Conservation (phyloP, 2,329 filamentous ascomycete genomes). For the Teratosphaeria destructans region DNA sequence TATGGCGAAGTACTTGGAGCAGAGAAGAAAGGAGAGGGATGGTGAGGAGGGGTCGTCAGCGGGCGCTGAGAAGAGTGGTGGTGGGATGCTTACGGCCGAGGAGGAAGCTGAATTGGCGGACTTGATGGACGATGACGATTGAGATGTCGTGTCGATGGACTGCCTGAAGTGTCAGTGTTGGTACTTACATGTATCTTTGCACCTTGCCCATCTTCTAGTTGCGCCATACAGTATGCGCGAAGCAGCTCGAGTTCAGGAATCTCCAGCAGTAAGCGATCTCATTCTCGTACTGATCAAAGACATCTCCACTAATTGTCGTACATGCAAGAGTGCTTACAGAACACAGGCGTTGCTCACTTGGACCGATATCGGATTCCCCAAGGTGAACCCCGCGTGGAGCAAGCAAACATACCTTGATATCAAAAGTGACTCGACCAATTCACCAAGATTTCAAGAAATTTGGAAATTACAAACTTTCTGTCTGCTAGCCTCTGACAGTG, state of each 20-base stretch:
- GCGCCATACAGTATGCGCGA: slow-evolving; percentile 4
- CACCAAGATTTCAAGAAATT: too few relatives aligned
- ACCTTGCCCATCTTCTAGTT: slow-evolving; percentile 5
- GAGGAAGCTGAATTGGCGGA: slow-evolving; percentile 90
- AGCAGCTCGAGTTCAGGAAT: background rate
- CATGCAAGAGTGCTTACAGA: too few relatives aligned
- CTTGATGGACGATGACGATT: slow-evolving; percentile 62
- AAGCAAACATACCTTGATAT: background rate
- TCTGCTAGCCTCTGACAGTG: background rate
- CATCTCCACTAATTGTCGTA: too few relatives aligned
- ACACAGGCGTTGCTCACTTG: background rate
- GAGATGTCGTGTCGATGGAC: background rate
- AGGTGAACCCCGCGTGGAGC: background rate
- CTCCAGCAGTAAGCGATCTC: too few relatives aligned
- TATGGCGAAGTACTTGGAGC: slow-evolving; percentile 44
- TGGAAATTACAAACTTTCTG: background rate
- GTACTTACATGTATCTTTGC: too few relatives aligned
- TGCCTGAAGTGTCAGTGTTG: background rate
- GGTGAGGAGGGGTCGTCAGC: slow-evolving; percentile 14
- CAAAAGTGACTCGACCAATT: background rate
- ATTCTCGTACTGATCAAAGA: too few relatives aligned
- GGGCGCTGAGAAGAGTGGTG: slow-evolving; percentile 33
- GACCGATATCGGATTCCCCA: background rate
- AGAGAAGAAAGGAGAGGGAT: slow-evolving; percentile 42
- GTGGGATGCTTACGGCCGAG: slow-evolving; percentile 62